Base-by-base conservation (phyloP, 768 basidiomycete genomes). In the Mycena sanguinolenta region DNA sequence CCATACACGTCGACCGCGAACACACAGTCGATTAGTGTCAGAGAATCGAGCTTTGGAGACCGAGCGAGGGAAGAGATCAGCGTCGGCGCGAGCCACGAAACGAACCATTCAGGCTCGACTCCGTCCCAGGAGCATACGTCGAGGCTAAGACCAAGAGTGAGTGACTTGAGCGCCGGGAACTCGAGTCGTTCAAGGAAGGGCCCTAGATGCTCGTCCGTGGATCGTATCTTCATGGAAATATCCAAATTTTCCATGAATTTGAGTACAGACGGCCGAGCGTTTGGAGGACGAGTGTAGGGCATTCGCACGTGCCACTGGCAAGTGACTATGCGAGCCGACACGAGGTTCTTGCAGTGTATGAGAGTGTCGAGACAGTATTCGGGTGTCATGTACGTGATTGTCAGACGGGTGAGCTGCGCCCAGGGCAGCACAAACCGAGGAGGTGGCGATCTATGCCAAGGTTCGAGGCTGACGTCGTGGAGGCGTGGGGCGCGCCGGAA, bases 361-460 rank as follows among this genome's bases (percentile, higher is more conserved):
- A 71, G 58, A 9, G 55, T 42, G 60, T 67, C 70, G 34, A 71
- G 50, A 25, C 70, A 71, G 16, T 21, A 0, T 13, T 63, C 65
- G 17, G 70, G 65, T 12, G 49, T 63, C 1, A 34, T 44, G 23
- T 58, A 57, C 14, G 16, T 14, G 32, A 71, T 19, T 3, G 38
- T 28, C 4, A 59, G 58, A 14, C 25, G 39, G 4, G 58, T 59
- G 39, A 44, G 39, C 57, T 71, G 70, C 0, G 46, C 55, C 70
- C 70, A 71, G 32, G 65, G 60, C 46, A 71, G 52, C n/a, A n/a
- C n/a, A n/a, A n/a, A n/a, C n/a, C n/a, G n/a, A 7, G 49, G 34
- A 19, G 63, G 30, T n/a, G 38, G 6, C n/a, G n/a, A n/a, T n/a
- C n/a, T n/a, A 21, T 46, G n/a, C n/a, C 55, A 32, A 14, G 32